phyloP scores from a whole-genome alignment of 2,329 filamentous ascomycete genomes.

The Xylaria sp. region DNA sequence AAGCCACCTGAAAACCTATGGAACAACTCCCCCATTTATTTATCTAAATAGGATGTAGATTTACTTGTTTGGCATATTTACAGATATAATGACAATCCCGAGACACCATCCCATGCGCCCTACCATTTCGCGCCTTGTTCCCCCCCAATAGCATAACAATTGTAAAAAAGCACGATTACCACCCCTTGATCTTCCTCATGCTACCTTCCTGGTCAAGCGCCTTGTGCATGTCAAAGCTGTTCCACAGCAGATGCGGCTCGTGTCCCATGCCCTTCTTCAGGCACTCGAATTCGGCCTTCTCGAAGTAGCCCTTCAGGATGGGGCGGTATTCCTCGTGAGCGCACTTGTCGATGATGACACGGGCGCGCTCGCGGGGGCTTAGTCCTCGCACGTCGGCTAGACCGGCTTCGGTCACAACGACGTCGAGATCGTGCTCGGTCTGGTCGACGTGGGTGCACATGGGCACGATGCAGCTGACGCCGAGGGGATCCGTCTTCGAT shows the following conservation, averaged over 20 bases:
- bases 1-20: background rate
- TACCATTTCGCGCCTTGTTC: slow-evolving; percentile 2
- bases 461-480: slow-evolving; percentile 88
- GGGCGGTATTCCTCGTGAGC: slow-evolving; percentile 86
- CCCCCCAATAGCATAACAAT: background rate
- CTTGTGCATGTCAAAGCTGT: slow-evolving; percentile 90
- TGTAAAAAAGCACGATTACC: slow-evolving; percentile 52
- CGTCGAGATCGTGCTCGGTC: slow-evolving; percentile 91
- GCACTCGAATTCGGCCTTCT: slow-evolving; percentile 88
- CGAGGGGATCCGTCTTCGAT: slow-evolving; percentile 82
- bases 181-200: slow-evolving; percentile 81
- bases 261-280: slow-evolving; percentile 88
- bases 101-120: slow-evolving; percentile 13
- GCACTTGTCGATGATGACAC: slow-evolving; percentile 88
- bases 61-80: slow-evolving; percentile 7
- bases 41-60: slow-evolving; percentile 5
- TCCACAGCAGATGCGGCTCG: slow-evolving; percentile 87
- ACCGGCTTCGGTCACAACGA: slow-evolving; percentile 81
- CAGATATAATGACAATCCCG: slow-evolving; percentile 10
- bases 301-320: slow-evolving; percentile 84
- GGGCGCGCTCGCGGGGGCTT: slow-evolving; percentile 80
- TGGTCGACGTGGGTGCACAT: slow-evolving; percentile 94
- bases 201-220: slow-evolving; percentile 84
- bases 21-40: background rate
- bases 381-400: slow-evolving; percentile 87